Evolutionary conservation across 345 rosid species (phyloP), one percentile per base, ranked within the genome.

Genomic region (Arabis hirsuta): DNA sequence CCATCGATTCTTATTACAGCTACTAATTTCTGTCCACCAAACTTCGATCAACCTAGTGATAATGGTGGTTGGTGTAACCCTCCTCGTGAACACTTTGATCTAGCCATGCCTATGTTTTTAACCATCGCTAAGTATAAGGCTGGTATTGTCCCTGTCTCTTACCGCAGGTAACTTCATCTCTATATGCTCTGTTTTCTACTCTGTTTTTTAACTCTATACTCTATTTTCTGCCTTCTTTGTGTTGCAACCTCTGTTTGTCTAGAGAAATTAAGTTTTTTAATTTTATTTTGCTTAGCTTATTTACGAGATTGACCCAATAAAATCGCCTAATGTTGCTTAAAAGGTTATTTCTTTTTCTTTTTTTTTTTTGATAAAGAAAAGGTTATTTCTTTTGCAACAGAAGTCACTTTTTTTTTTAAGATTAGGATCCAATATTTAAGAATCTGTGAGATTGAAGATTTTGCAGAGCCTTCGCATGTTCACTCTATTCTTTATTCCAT

Each of bases 51-150:
- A 22, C 79, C 93, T 26, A 84, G 72, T 42, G 88, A 86, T 66
- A 68, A 83, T 51, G 93, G 93, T 22, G 93, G 93, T 24, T 88
- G 93, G 93, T 88, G 93, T 63, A 88, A 88, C 71, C 93, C 93
- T 58, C 93, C 93, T 38, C 85, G 87, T 20, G 71, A 85, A 3
- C 90, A 88, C 65, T 88, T 88, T 36, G 93, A 88, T 73, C 87
- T 88, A 12, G 86, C 93, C 19, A 86, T 86, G 90, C 93, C 93
- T 9, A 79, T 83, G 82, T 88, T 88, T 74, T 84, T 86, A 8
- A 62, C 85, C 54, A 75, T 88, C 24, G 93, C 93, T 3, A 78
- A 88, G 76, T 88, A 88, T 63, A 82, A 78, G 8, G 93, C 93
- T 7, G 90, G 93, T 9, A 88, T 88, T 10, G 93, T 88, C 51